Base-by-base conservation (phyloP, 805 yeast species). In the Ogataea parapolymorpha region DNA sequence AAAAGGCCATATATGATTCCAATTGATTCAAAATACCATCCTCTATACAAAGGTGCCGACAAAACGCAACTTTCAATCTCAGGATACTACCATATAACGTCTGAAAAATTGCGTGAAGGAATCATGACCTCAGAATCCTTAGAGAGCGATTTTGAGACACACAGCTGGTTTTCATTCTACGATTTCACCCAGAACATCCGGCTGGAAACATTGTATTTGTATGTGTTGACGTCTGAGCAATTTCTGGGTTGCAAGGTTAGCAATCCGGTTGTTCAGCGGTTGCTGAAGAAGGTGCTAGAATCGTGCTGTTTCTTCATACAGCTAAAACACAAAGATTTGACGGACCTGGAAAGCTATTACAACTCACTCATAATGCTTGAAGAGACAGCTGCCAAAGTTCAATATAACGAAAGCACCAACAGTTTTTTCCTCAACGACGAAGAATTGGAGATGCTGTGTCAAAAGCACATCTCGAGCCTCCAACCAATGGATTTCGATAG, bases 171-270 rank as follows among this genome's bases (percentile, higher is more conserved):
- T 35, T 58, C 63, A 8, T 55, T 52, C 36, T 58, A 50, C 34
- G 64, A 59, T 47, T 51, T 55, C 33, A 42, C 54, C 13, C 59
- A 59, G 17, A 53, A 49, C 14, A 25, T 49, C n/a, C 68, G 72
- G 41, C 53, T 64, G 50, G 44, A 61, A 61, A 35, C 67, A 58
- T 20, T 56, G 60, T 35, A 62, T 63, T 25, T 70, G 63, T 26
- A 64, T 55, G 46, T 66, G 58, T 34, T 63, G 58, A 46, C 63
- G 47, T 32, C 56, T 56, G 35, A 50, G 50, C 27, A 55, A 49
- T 50, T 55, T 20, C 20, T 58, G 37, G 51, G 49, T 6, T n/a
- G 45, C 13, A 28, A 44, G 5, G 39, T 48, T 17, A 34, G 41
- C 5, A 44, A 36, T 18, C 29, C 45, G 1, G 16, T 44, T 12